Evolutionary conservation across 495 filamentous ascomycete genomes (phyloP), one percentile per base, ranked within the genome.

Genomic region (Penicillium argentinense): DNA sequence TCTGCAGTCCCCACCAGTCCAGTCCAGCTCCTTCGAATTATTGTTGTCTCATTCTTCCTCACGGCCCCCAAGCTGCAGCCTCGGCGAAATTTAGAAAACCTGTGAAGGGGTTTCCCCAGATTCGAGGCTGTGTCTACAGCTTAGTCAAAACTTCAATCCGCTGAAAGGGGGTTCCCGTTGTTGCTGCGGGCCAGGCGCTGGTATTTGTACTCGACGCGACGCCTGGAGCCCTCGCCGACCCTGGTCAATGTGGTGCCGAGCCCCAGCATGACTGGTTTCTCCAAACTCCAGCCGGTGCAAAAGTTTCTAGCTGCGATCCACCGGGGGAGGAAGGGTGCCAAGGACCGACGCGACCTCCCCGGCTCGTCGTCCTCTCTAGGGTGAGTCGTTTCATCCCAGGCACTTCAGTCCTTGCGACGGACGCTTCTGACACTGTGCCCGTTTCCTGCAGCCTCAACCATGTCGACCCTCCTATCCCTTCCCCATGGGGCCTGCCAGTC

Each of bases 401-500:
- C 17, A 9, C 22, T 39, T 34, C 7, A 12, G 24, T 19, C 27
- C 12, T 12, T 36, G 23, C 19, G 7, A 13, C 3, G 27, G 17
- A 18, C 18, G 21, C 39, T 32, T 32, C 36, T 19, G 29, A 42
- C 17, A 27, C 12, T 45, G 30, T 11, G 3, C 24, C 2, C 13
- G 6, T 39, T 6, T 13, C 17, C 14, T 18, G 9, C 36, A 62
- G 59, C 19, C 28, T 49, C 11, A 45, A 46, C 8, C 39, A 51
- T 45, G 41, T 38, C 17, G 42, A 32, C 26, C 34, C 41, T 23
- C 49, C 56, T 19, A 56, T 59, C 8, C 62, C 67, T 9, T 66
- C 63, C 18, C 62, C 53, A n/a, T 73, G 69, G 70, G 67, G 66
- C 27, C 58, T 75, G 27, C 72, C 72, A 9, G 67, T 68, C 41